These are phyloP conservation scores for Agroathelia rolfsii DNA, from an alignment of 1,284 basidiomycete genomes.

Conservation along the genomic window DNA sequence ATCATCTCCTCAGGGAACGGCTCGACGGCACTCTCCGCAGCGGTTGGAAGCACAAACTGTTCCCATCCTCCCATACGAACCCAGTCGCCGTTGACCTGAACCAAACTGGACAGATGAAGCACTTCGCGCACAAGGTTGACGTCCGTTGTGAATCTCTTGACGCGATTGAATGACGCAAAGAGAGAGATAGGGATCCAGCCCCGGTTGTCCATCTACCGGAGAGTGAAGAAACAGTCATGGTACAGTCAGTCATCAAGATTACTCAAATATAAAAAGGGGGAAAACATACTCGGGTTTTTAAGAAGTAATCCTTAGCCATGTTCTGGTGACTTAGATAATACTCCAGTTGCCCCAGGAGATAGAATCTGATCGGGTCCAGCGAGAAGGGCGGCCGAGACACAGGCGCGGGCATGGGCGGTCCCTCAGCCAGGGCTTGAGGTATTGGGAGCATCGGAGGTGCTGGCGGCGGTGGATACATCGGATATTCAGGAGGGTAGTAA, in stretches of 20 bases:
- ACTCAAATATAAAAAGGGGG: slow-evolving; percentile 1
- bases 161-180: slow-evolving; percentile 81
- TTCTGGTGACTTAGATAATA: slow-evolving; percentile 87
- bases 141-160: slow-evolving; percentile 63
- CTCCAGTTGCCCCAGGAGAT: slow-evolving; percentile 75
- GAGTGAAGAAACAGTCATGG: slow-evolving; percentile 6
- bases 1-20: slow-evolving; percentile 2
- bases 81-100: slow-evolving; percentile 64
- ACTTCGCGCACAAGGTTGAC: slow-evolving; percentile 61
- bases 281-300: slow-evolving; percentile 59
- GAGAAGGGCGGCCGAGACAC: slow-evolving; percentile 46
- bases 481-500: slow-evolving; percentile 16
- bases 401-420: slow-evolving; percentile 44
- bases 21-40: slow-evolving; percentile 36
- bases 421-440: slow-evolving; percentile 15
- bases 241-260: slow-evolving; percentile 4
- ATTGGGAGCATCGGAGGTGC: slow-evolving; percentile 15
- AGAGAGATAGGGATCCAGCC: slow-evolving; percentile 82
- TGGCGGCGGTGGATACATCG: slow-evolving; percentile 17
- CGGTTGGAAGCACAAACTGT: slow-evolving; percentile 65
- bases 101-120: slow-evolving; percentile 53
- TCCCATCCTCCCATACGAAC: slow-evolving; percentile 65
- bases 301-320: slow-evolving; percentile 73
- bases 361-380: slow-evolving; percentile 54
- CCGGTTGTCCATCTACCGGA: slow-evolving; percentile 71